phyloP scores from a whole-genome alignment of 2,329 filamentous ascomycete species.

The Beauveria caledonica region DNA sequence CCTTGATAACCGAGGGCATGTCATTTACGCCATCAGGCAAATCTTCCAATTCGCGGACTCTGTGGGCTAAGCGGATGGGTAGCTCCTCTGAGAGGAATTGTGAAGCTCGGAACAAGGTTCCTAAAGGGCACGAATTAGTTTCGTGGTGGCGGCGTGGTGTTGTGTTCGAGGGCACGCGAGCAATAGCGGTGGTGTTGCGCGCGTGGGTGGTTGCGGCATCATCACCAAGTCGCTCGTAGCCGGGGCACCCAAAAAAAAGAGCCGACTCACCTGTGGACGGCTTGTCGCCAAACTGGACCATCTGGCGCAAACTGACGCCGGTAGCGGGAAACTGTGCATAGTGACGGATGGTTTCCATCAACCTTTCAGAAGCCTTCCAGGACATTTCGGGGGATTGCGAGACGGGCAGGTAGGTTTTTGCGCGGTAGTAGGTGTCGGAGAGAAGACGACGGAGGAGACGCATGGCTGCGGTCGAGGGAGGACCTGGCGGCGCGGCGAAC shows the following conservation, averaged over 20 bases:
- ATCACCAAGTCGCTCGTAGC: constrained; percentile 48
- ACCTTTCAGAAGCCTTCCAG: constrained; percentile 81
- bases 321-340: constrained; percentile 97
- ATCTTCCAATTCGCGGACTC: constrained; percentile 86
- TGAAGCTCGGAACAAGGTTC: constrained; percentile 92
- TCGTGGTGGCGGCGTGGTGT: background rate
- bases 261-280: constrained; percentile 68
- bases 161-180: background rate
- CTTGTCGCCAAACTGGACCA: constrained; percentile 96
- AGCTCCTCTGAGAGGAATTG: constrained; percentile 98
- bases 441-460: constrained; percentile 11
- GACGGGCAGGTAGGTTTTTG: constrained; percentile 1
- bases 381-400: constrained; percentile 51
- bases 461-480: constrained; percentile 6
- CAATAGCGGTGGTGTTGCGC: no score
- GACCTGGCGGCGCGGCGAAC: constrained; percentile 6
- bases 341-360: constrained; percentile 97
- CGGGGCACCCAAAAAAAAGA: no score
- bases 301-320: constrained; percentile 91
- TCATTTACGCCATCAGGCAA: constrained; percentile 93
- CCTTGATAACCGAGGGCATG: constrained; percentile 92
- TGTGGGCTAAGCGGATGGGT: constrained; percentile 90
- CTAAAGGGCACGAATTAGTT: constrained; percentile 34
- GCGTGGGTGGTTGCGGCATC: constrained; percentile 21
- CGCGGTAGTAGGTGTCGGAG: constrained; percentile 11